phyloP scores from a whole-genome alignment of 805 yeast species.

The Scheffersomyces spartinae region DNA sequence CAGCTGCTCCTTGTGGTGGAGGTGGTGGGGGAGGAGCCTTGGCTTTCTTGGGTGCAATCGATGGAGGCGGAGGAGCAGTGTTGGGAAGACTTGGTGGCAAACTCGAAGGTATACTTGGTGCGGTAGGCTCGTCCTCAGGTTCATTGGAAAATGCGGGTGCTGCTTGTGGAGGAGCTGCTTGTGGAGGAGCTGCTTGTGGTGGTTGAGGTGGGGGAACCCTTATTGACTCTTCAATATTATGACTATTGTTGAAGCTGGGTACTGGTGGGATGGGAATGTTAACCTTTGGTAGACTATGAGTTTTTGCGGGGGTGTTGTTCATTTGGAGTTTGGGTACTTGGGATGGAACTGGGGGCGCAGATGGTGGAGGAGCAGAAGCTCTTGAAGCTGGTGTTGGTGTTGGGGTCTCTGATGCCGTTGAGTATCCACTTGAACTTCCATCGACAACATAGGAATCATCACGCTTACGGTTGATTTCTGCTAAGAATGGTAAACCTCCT shows the following conservation, averaged over 20 bases:
- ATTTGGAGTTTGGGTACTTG: no score
- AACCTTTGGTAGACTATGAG: no score
- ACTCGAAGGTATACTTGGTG: conserved; percentile 1
- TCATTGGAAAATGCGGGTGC: conserved; percentile 2
- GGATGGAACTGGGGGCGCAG: conserved; percentile 9
- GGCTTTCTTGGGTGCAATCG: conserved; percentile 6
- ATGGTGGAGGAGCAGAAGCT: conserved; percentile 9
- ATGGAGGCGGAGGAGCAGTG: conserved; percentile 7
- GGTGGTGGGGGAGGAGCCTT: conserved; percentile 24
- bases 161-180: conserved; percentile 5
- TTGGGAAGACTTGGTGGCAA: conserved; percentile 1
- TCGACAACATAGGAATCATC: conserved; percentile 36
- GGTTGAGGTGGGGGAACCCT: conserved; percentile 9
- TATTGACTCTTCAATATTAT: no score
- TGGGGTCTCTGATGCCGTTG: conserved; percentile 4
- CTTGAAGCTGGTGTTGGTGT: conserved; percentile 9
- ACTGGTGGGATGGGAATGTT: no score
- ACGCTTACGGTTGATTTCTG: conserved; percentile 38
- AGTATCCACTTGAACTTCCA: conserved; percentile 9
- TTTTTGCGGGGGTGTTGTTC: no score
- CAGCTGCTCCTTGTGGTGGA: conserved; percentile 13
- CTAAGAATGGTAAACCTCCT: conserved; percentile 38
- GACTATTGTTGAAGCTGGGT: no score
- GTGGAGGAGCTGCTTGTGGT: conserved; percentile 10
- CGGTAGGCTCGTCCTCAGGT: conserved; percentile 1